Conservation (phyloP, 345 rosid genomes). For the Syzygium jambos region DNA sequence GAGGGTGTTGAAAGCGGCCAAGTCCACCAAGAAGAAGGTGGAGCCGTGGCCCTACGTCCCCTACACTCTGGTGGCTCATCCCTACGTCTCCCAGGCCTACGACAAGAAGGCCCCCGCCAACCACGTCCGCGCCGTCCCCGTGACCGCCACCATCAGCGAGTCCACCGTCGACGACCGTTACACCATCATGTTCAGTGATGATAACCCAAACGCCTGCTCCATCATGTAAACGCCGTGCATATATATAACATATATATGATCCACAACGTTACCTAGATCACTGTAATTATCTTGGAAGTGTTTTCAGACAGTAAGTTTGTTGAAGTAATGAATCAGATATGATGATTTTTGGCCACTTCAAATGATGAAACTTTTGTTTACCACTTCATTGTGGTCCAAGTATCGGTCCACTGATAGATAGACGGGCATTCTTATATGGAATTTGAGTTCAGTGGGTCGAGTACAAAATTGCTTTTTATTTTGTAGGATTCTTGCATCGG, state of each 20-base stretch:
- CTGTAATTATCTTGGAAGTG: not conserved
- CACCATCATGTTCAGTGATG: slow-evolving; percentile 67
- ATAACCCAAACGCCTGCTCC: slow-evolving; percentile 74
- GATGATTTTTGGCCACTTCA: not conserved
- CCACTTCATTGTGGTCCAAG: not conserved
- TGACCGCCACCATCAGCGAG: slow-evolving; percentile 39
- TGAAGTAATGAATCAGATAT: not conserved
- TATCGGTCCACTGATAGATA: not conserved
- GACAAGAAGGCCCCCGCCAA: slow-evolving; percentile 93
- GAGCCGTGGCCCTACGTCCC: slow-evolving; percentile 97
- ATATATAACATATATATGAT: not conserved
- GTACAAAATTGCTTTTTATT: not conserved
- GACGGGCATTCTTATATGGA: not conserved
- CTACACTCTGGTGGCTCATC: slow-evolving; percentile 50
- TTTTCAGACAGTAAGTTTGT: not conserved
- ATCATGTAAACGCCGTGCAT: slow-evolving; percentile 30
- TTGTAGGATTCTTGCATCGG: not conserved
- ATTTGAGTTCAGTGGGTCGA: not conserved
- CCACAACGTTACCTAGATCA: not conserved
- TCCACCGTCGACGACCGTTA: slow-evolving; percentile 52
- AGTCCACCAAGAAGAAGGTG: slow-evolving; percentile 79
- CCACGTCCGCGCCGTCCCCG: slow-evolving; percentile 50
- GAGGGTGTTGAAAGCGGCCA: slow-evolving; percentile 61
- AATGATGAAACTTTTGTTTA: not conserved
- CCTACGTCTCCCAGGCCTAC: slow-evolving; percentile 73